Base-by-base conservation (phyloP, 83 land plant genomes). In the Diphasiastrum complanatum region DNA sequence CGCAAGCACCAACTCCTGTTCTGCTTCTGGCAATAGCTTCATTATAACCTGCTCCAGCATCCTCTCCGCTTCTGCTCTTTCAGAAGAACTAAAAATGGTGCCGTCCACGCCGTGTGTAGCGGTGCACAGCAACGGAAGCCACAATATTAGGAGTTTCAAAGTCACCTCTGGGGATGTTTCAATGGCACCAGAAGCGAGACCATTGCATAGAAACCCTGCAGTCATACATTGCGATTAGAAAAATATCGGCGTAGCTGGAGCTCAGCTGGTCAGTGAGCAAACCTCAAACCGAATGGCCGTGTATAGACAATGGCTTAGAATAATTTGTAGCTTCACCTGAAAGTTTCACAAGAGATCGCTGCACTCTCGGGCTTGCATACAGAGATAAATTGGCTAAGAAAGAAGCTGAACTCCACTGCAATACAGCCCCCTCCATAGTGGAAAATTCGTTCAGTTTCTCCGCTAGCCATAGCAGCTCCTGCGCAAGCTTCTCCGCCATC, bases 391-490 rank as follows among this genome's bases (percentile, higher is more conserved):
- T 45, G 12, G 82, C 96, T 34, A 92, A 57, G 16, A 62, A 29
- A 2, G 79, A 26, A 32, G 81, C 86, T 34, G 82, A 62, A 22
- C 84, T 84, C 98, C 96, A 88, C 50, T 66, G 69, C 28, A 28
- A 26, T 30, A 81, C 70, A 3, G 96, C 96, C 49, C 78, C 96
- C 22, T 66, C 81, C 25, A 50, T 76, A 22, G 60, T 78, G 0
- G 81, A 85, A 47, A 82, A 75, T 2, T 47, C 81, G 27, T 41
- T 75, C 78, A 88, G 47, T 69, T 81, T 88, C 75, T 78, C 63
- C 36, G 87, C 81, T 35, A 92, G 32, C 98, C 98, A 88, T 20
- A 92, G 70, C 56, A 81, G 64, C 76, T 92, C 96, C 35, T 81
- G 83, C 26, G 88, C 91, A 76, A 83, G 61, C 77, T 92, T 92